Conservation (phyloP, 345 rosid species). For the Eucalyptus dawsonii region DNA sequence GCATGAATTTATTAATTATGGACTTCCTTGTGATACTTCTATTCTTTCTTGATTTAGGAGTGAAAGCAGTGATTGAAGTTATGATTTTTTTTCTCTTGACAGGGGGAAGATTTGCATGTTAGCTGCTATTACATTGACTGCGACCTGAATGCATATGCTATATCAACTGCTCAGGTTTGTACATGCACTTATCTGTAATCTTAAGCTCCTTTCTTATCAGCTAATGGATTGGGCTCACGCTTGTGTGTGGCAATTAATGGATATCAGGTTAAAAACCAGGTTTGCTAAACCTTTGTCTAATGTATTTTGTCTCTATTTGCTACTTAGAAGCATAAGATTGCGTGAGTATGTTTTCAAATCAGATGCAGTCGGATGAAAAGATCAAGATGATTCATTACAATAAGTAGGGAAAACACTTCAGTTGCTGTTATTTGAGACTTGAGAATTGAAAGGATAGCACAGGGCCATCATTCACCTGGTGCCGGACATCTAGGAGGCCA, state of each 20-base stretch:
- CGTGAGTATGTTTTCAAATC: not conserved
- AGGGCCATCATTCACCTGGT: not conserved
- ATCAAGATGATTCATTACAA: not conserved
- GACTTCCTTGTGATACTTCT: not conserved
- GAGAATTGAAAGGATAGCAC: not conserved
- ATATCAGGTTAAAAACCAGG: not conserved
- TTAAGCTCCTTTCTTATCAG: not conserved
- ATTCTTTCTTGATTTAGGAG: not conserved
- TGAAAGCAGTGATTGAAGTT: not conserved
- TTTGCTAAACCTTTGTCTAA: not conserved
- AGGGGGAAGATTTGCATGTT: constrained; percentile 80
- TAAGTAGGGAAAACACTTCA: not conserved
- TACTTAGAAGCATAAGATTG: not conserved
- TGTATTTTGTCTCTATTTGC: not conserved
- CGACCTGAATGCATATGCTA: constrained; percentile 64
- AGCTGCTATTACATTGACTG: constrained; percentile 83
- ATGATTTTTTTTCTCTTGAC: not conserved
- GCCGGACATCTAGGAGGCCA: not conserved
- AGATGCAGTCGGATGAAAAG: not conserved
- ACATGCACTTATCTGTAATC: not conserved
- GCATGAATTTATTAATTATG: not conserved
- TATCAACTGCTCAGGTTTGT: constrained; percentile 86
- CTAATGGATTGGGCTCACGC: not conserved
- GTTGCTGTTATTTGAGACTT: not conserved
- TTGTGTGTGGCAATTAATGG: not conserved